Evolutionary conservation across 495 filamentous ascomycete species (phyloP).

Genomic region (Aspergillus ellipticus): DNA sequence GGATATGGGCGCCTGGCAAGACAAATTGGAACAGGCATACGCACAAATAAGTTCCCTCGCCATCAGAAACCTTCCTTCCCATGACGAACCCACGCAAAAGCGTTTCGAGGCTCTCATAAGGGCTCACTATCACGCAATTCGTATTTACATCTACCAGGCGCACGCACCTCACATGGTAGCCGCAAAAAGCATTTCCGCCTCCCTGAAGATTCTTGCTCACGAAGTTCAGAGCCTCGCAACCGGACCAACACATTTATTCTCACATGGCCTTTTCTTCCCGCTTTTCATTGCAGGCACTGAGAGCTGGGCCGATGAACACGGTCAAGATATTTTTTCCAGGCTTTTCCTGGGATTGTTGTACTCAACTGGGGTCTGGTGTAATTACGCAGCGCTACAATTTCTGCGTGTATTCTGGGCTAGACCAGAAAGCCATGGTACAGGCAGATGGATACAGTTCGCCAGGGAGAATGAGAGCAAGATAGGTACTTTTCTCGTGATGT

Average conservation of each 20-base stretch:
- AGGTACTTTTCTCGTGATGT: conserved; percentile 15
- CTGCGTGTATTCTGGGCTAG: conserved; percentile 14
- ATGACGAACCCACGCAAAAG: background rate
- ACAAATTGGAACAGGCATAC: conserved; percentile 12
- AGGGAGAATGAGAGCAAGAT: conserved; percentile 10
- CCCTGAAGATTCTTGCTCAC: conserved; percentile 5
- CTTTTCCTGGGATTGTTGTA: conserved; percentile 13
- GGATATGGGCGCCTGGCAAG: conserved; percentile 13
- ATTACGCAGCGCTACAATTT: conserved; percentile 17
- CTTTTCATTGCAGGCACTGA: conserved; percentile 20
- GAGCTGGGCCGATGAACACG: background rate
- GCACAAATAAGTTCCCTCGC: background rate
- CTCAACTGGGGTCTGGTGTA: conserved; percentile 20
- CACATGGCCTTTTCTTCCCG: conserved; percentile 20
- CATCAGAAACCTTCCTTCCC: background rate
- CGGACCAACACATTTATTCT: conserved; percentile 4
- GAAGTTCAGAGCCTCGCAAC: conserved; percentile 2
- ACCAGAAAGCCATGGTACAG: background rate
- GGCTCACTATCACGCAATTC: conserved; percentile 15
- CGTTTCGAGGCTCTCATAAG: conserved; percentile 11
- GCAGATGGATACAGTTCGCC: conserved; percentile 19
- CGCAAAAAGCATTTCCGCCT: background rate
- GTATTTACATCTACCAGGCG: conserved; percentile 19
- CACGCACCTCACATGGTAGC: conserved; percentile 1
- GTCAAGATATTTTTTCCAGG: conserved; percentile 7